phyloP scores from a whole-genome alignment of 805 yeast species.

The Nakazawaea ambrosiae region DNA sequence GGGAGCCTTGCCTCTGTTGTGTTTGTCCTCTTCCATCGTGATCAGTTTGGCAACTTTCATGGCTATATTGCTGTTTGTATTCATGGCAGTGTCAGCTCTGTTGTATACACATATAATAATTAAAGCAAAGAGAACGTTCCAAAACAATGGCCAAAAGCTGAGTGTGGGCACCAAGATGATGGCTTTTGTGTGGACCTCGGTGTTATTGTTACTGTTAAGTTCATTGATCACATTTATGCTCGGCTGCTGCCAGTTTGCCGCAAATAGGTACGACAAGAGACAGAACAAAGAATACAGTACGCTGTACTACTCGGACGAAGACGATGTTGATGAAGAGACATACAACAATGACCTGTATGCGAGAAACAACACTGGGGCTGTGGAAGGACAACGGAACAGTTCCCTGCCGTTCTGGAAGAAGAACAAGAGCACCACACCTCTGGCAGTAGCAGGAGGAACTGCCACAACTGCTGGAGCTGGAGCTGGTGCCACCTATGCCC shows the following conservation, averaged over 20 bases:
- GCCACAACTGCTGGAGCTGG: slow-evolving; percentile 1
- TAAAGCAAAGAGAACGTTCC: slow-evolving; percentile 1
- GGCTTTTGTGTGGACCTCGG: slow-evolving; percentile 11
- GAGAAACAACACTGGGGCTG: neutral
- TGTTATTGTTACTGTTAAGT: slow-evolving; percentile 5
- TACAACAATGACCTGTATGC: slow-evolving; percentile 1
- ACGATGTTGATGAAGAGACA: slow-evolving; percentile 4
- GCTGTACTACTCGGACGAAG: slow-evolving; percentile 4
- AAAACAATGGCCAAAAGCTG: slow-evolving; percentile 1
- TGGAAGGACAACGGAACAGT: neutral
- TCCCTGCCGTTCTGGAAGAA: slow-evolving; percentile 3
- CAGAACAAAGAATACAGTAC: neutral
- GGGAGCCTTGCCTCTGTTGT: slow-evolving; percentile 1
- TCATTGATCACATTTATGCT: slow-evolving; percentile 1
- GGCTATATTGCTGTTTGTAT: slow-evolving; percentile 3
- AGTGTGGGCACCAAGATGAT: slow-evolving; percentile 9
- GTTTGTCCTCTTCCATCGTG: slow-evolving; percentile 3
- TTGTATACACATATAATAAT: slow-evolving; percentile 7
- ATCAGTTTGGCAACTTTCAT: neutral
- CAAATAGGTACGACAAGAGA: slow-evolving; percentile 2
- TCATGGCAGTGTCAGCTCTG: slow-evolving; percentile 8
- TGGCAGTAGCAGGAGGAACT: neutral
- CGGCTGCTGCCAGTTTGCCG: slow-evolving; percentile 8
- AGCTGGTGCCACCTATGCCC: slow-evolving; percentile 1
- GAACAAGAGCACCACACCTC: neutral